These are phyloP conservation scores for Corchorus olitorius DNA, from an alignment of 345 rosid species.

Conservation along the genomic window DNA sequence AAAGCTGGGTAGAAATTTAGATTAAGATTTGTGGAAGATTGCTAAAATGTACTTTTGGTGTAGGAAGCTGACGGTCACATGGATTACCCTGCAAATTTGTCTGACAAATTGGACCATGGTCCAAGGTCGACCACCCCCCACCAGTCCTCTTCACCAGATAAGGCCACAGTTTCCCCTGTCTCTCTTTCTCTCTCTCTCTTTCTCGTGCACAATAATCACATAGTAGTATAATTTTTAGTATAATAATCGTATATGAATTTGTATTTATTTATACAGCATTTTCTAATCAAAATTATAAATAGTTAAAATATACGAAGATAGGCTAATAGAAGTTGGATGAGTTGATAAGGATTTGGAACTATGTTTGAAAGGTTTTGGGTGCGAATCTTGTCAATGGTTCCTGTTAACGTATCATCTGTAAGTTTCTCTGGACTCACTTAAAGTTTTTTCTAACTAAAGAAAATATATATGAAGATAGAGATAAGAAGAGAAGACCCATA, in stretches of 20 bases:
- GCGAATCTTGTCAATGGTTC: no score
- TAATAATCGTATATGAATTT: not conserved
- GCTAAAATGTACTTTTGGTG: slow-evolving; percentile 9
- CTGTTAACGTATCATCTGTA: no score
- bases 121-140: slow-evolving; percentile 23
- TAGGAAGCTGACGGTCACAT: slow-evolving; percentile 36
- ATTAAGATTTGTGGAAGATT: slow-evolving; percentile 14
- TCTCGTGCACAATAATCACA: not conserved
- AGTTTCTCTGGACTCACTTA: no score
- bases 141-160: slow-evolving; percentile 27
- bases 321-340: no score
- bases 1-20: not conserved
- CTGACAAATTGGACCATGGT: slow-evolving; percentile 37
- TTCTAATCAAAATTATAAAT: no score
- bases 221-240: not conserved
- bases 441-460: no score
- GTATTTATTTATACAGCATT: not conserved
- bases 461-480: no score
- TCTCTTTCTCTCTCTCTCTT: slow-evolving; percentile 15
- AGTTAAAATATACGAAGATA: no score
- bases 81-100: slow-evolving; percentile 28
- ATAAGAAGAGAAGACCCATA: no score
- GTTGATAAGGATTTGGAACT: no score
- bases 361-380: no score
- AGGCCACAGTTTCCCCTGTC: slow-evolving; percentile 23